Evolutionary conservation across 2,329 filamentous ascomycete genomes (phyloP), one percentile per base, ranked within the genome.

Genomic region (Trichoderma harzianum): DNA sequence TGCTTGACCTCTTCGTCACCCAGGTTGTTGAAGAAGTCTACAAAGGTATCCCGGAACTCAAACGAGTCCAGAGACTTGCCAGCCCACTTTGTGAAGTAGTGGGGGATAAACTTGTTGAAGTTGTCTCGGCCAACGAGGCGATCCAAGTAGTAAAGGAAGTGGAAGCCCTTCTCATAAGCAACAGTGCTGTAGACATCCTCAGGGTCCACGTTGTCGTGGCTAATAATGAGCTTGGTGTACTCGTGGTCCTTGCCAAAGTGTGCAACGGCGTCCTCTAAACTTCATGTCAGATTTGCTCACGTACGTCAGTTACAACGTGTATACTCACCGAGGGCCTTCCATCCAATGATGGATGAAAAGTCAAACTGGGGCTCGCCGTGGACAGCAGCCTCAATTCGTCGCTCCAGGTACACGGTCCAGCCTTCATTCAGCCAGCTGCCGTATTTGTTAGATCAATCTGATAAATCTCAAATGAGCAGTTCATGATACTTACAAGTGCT

Each of bases 91-190:
- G 87, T 90, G 80, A 98, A 98, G 84, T 98, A 98, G 81, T 97
- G 91, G 18, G 95, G 94, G 78, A 98, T 98, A 82, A 98, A 99
- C 76, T 90, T 92, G 85, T 98, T 93, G 84, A 96, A 99, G 79
- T 92, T 92, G n/a, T 91, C 87, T 73, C 93, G 92, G 43, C 94
- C 93, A 5, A 98, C 87, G 1, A 97, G 85, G 61, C 91, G 92
- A 78, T 99, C 96, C 16, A 99, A 90, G 77, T 95, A 91, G 81
- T 94, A 98, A 60, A 99, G 86, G 81, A 98, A 97, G 78, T 93
- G 93, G 82, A 97, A 98, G 4, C 95, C 95, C 83, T 99, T 98
- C 80, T 98, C 95, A 78, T 99, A 99, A 0, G 96, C 94, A 39
- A 98, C 86, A 30, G 90, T 92, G 76, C 93, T 97, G 84, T 98